These are phyloP conservation scores for Chlorella variabilis DNA, from an alignment of 163 green algal genomes.

Conservation along the genomic window DNA sequence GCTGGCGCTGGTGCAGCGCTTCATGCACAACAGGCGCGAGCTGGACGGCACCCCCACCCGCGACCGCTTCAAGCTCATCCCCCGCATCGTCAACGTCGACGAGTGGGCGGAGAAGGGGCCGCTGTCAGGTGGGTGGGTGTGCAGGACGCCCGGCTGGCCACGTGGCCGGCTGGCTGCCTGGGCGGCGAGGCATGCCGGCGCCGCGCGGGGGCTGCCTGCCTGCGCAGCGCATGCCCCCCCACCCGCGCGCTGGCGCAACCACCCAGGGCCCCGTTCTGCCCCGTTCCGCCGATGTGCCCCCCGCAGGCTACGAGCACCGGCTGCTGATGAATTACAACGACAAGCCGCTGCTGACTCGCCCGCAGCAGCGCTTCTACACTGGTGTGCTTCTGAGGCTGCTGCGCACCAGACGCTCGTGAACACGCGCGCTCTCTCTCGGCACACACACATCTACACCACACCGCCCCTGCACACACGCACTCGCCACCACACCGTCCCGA, in stretches of 20 bases:
- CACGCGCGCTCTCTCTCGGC: too few relatives aligned
- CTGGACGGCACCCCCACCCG: conserved; percentile 72
- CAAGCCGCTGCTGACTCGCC: conserved; percentile 88
- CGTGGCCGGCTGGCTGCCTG: not conserved
- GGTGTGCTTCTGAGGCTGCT: conserved; percentile 12
- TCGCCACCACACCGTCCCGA: too few relatives aligned
- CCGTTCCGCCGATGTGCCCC: not conserved
- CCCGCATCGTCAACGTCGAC: conserved; percentile 79
- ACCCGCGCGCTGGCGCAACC: too few relatives aligned
- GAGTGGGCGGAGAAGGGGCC: conserved; percentile 76
- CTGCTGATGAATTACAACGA: conserved; percentile 88
- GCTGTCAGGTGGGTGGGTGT: conserved; percentile 55
- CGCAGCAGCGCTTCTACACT: conserved; percentile 75
- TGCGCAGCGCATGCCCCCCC: too few relatives aligned
- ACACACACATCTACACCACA: too few relatives aligned
- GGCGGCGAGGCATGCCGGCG: too few relatives aligned
- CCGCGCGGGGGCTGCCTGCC: too few relatives aligned
- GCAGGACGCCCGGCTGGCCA: not conserved
- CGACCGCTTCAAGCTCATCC: conserved; percentile 80
- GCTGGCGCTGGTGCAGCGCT: conserved; percentile 75
- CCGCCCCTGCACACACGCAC: too few relatives aligned
- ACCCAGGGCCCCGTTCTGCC: conserved; percentile 1
- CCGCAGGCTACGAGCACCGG: conserved; percentile 65
- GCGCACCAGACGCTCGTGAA: too few relatives aligned
- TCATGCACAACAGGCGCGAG: conserved; percentile 78